A percentile compares a stretch with the other conserved stretches of the same genome.
Conservation (phyloP, 345 rosid genomes). For the Gossypium rotundifolium region DNA sequence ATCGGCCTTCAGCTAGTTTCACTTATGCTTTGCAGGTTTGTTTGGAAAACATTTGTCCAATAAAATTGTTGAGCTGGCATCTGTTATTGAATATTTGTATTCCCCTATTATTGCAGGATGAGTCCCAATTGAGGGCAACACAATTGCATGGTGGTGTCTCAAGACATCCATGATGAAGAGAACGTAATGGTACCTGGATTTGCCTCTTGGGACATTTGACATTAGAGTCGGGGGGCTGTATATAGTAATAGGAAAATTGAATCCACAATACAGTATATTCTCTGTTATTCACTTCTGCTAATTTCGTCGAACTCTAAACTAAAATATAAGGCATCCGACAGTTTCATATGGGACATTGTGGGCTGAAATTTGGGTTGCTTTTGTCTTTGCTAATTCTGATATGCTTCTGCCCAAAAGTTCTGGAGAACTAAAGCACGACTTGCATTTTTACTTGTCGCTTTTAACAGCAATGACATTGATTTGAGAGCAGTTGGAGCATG, state of each 20-base stretch:
- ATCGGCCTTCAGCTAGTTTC: constrained; percentile 51
- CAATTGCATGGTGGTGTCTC: constrained; percentile 51
- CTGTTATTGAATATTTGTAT: neutral
- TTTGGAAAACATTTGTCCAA: neutral
- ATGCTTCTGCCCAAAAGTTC: neutral
- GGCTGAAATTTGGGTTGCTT: neutral
- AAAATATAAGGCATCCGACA: neutral
- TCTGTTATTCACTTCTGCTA: neutral
- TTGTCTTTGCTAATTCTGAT: neutral
- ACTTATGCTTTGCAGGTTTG: constrained; percentile 52
- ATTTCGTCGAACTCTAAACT: neutral
- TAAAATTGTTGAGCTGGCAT: neutral
- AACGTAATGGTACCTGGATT: neutral
- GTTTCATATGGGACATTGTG: neutral
- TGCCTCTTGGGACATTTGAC: neutral
- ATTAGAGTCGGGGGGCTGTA: neutral
- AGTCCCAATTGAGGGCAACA: constrained; percentile 50
- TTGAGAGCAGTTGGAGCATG: neutral
- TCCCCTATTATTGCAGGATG: constrained; percentile 34
- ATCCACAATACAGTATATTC: neutral
- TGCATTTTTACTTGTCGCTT: neutral
- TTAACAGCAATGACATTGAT: neutral
- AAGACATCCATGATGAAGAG: constrained; percentile 31
- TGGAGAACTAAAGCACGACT: neutral
- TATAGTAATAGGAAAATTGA: neutral